Evolutionary conservation across 345 rosid genomes (phyloP).

Genomic region (Corymbia maculata): DNA sequence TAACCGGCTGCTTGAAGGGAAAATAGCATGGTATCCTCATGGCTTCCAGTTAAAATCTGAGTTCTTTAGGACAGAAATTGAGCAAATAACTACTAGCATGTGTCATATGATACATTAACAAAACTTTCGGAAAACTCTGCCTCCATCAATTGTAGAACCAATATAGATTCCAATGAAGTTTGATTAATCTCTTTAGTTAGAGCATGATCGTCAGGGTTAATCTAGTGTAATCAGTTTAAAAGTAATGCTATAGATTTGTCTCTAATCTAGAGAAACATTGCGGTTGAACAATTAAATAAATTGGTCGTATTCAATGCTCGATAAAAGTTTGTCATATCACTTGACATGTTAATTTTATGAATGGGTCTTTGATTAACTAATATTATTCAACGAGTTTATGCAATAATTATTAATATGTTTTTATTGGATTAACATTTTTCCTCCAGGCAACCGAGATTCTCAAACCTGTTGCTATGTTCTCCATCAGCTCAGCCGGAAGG

Average conservation of each 20-base stretch:
- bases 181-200: neutral
- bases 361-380: neutral
- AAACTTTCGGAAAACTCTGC: neutral
- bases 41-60: neutral
- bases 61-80: neutral
- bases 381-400: neutral
- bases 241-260: neutral
- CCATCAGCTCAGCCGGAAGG: slow-evolving; percentile 18
- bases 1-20: neutral
- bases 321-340: neutral
- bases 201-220: neutral
- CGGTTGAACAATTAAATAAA: neutral
- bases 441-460: neutral
- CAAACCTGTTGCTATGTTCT: slow-evolving; percentile 25
- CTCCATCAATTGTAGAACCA: neutral
- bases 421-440: neutral
- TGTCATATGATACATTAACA: neutral
- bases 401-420: neutral
- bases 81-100: neutral
- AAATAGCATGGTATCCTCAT: neutral
- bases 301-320: neutral
- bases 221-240: neutral
- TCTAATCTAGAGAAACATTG: neutral
- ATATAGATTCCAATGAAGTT: neutral
- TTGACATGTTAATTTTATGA: neutral